Base-by-base conservation (phyloP, 139 green algal species). In the Parachlorella kessleri region DNA sequence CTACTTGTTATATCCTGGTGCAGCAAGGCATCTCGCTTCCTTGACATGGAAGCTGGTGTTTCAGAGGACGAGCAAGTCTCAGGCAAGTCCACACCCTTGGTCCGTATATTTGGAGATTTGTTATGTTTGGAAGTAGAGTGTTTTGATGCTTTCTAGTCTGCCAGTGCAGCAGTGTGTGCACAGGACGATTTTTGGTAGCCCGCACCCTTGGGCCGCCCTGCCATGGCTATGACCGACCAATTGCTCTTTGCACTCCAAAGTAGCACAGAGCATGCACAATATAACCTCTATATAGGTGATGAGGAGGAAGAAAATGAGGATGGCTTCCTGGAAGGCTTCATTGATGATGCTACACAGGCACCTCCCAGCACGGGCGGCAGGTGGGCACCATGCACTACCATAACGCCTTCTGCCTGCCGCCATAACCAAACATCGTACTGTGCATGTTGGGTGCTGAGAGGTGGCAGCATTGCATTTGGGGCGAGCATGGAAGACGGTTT, bases 251-350 rank as follows among this genome's bases (percentile, higher is more conserved):
- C 6, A 30, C 28, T 18, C 38, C 9, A 9, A 7, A 10, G 39
- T n/a, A 38, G 55, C 5, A 36, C 24, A 10, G 4, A 26, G 30
- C 23, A 30, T 48, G 24, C n/a, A 63, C 10, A n/a, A n/a, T n/a
- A n/a, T n/a, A n/a, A n/a, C n/a, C n/a, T 39, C 1, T 26, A 48
- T 41, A 23, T 54, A 77, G 69, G 59, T 1, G 77, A 82, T 10
- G 70, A 78, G 70, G 40, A 32, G 3, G 78, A 79, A 26, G 78
- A 79, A 26, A 40, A 65, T 21, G 33, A 74, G 4, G 75, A 74
- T 9, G 75, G 26, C 0, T 26, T 33, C 35, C 66, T 81, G 26
- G 68, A 21, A 18, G 75, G 23, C 1, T 81, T 81, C 48, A 75
- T 81, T 35, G 66, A 59, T 9, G 42, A 81, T 6, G 42, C 33